Evolutionary conservation across 176 grass and related monocot genomes (phyloP).

Genomic region (Oryza coarctata): DNA sequence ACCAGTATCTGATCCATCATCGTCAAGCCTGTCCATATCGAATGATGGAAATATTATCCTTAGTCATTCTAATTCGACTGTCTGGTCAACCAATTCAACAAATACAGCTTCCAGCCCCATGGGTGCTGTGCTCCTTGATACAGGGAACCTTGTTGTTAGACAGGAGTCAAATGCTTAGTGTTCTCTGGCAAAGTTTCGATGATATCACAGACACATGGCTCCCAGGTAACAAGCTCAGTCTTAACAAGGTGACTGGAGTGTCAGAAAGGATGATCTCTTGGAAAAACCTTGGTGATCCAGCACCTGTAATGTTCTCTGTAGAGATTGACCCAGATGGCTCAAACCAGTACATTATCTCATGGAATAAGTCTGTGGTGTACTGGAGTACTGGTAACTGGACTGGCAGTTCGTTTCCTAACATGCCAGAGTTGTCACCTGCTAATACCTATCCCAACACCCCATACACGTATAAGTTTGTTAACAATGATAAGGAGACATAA

Average conservation of each 20-base stretch:
- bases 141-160: constrained; percentile 33
- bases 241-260: constrained; percentile 25
- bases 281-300: constrained; percentile 31
- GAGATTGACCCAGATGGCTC: constrained; percentile 27
- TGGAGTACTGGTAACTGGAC: constrained; percentile 35
- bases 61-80: background rate
- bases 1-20: background rate
- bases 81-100: constrained; percentile 28
- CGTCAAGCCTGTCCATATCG: too few relatives aligned
- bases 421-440: constrained; percentile 25
- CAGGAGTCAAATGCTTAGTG: background rate
- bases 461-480: constrained; percentile 5
- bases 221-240: constrained; percentile 21
- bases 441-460: constrained; percentile 3
- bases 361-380: constrained; percentile 19
- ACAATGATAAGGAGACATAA: background rate
- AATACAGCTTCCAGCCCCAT: background rate
- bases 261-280: constrained; percentile 14
- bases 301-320: constrained; percentile 30
- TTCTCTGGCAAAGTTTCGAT: constrained; percentile 41
- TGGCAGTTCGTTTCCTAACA: background rate
- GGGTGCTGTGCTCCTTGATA: constrained; percentile 24
- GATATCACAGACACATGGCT: constrained; percentile 32
- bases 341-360: constrained; percentile 13
- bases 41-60: constrained; percentile 26